Base-by-base conservation (phyloP, 1,284 basidiomycete species). In the Mycosarcoma maydis region DNA sequence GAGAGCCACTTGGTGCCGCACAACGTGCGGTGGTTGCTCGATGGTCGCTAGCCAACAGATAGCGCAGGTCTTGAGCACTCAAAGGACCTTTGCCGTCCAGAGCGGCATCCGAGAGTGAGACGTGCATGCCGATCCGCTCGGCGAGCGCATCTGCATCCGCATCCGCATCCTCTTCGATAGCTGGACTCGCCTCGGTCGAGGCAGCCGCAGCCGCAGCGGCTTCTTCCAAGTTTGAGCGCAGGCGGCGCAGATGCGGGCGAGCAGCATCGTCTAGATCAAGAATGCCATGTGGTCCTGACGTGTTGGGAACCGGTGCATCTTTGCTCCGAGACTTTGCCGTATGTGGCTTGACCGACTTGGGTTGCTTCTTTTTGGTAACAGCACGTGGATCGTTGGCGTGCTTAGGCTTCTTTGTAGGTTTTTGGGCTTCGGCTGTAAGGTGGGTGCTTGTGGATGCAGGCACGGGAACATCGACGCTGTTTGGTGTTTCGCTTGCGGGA, bases 191-290 rank as follows among this genome's bases (percentile, higher is more conserved):
- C 23, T 60, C 60, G 34, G 52, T 57, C 4, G 59, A 60, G 1
- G 62, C 60, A 10, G 74, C 74, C 0, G 74, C 72, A 4, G 69
- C 69, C 3, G 69, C 68, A 11, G 74, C 74, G 6, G 74, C 74
- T 40, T 66, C 46, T 19, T 67, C 64, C 23, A 76, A 53, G 13
- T 61, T 61, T 3, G 71, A 73, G 24, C 65, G 23, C 20, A 69
- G 23, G 1, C 61, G 50, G 20, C 66, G 59, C 33, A 69, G 36
- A 19, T 50, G 47, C 1, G 66, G 66, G 5, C 60, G 44, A 2
- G 66, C 66, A 16, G 66, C 59, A 3, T 64, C 66, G 40, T 60
- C 66, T 5, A 69, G 45, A 16, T 69, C 66, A 19, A 64, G 44
- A 36, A 37, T 64, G 16, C 36, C 66, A 26, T 59, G 59, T 3